Base-by-base conservation (phyloP, 768 basidiomycete species). In the Suillus placidus region DNA sequence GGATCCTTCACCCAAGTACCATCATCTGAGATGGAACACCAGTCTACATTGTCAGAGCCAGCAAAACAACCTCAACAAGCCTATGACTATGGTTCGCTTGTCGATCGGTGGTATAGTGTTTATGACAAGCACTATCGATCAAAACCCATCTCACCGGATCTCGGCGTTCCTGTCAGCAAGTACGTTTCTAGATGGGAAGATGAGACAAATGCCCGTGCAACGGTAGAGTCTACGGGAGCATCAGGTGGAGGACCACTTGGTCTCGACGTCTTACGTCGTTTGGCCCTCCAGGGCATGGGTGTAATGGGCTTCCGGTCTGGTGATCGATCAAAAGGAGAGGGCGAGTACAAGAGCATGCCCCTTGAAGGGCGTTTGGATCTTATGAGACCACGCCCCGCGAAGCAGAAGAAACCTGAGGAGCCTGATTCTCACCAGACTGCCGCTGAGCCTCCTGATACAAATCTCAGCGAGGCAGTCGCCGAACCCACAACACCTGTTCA, bases 111-210 rank as follows among this genome's bases (percentile, higher is more conserved):
- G 97, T 97, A 87, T 77, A 83, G 85, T 38, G 88, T 96, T 26
- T 99, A 97, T 72, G 95, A 98, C 80, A 86, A 80, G 55, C 87
- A 97, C 76, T 93, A 92, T 75, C 92, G 94, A 61, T 84, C 91
- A 1, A 78, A 85, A 40, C 71, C 81, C 45, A 74, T 77, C 34
- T 71, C 80, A 40, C 78, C 82, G 18, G 75, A 79, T 60, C 71
- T 79, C 47, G 80, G 82, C 18, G 91, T 94, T 74, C 84, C 88
- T 65, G 83, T 90, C 7, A 84, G 84, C 66, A 85, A 82, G 62
- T 95, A 92, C 73, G 78, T 85, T 18, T 86, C 94, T 20, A 89
- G 82, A 14, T 97, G 95, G 95, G 88, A 95, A 68, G 81, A 84
- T 49, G 70, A 65, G 16, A 67, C 40, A 20, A 18, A 52, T 54